Base-by-base conservation (phyloP, 768 basidiomycete species). In the Pisolithus tinctorius region DNA sequence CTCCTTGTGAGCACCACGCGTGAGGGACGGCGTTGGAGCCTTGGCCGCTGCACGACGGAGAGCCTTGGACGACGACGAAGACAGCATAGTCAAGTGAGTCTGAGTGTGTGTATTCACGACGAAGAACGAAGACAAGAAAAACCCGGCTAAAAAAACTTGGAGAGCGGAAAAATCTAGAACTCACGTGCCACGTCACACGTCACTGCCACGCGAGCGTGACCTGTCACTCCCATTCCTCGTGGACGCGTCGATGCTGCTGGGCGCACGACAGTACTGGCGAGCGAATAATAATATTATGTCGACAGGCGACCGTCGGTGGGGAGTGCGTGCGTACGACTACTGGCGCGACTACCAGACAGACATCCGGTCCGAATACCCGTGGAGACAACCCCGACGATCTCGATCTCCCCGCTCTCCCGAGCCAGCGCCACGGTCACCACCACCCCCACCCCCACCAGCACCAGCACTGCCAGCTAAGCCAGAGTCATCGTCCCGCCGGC, bases 1-100 rank as follows among this genome's bases (percentile, higher is more conserved):
- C 69, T 96, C 93, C 80, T 96, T 96, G 81, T 94, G 90, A 16
- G 83, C 87, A 54, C 86, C 84, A 51, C 90, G 84, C 37, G 71
- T 69, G n/a, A 82, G 61, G 10, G 76, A 58, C 53, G 82, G 78
- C 63, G 76, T 76, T 11, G 74, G 68, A 25, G 78, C 75, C 63
- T 79, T 81, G 43, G 75, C 70, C 31, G 83, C 83, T 47, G 78
- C 81, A 61, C 84, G 82, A 57, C 84, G 86, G 63, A 85, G 75
- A 59, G 83, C 78, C 61, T 78, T 71, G 13, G 85, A 77, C 27
- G 88, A 86, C 49, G 80, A 73, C 41, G 69, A 64, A 50, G 85
- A 83, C 66, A 89, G 85, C 88, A 89, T 88, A 11, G 26, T 40
- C 40, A 31, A 11, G 11, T 52, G 51, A 44, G 48, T 70, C 62